Percentiles rank a stretch among this genome's conserved stretches.
Conservation (phyloP, 176 grass and related monocot genomes). For the Luzula sylvatica region DNA sequence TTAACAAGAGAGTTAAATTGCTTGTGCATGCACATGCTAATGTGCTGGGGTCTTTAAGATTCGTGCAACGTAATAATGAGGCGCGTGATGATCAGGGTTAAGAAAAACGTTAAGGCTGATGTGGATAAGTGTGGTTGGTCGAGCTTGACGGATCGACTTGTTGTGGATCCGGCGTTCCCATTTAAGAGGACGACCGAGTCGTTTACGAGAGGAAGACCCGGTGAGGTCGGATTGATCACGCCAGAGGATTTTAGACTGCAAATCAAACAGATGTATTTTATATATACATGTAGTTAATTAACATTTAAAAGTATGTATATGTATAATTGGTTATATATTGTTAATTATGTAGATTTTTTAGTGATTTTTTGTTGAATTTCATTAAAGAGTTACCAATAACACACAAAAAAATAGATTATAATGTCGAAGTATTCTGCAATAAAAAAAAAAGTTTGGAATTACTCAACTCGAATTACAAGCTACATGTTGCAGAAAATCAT, state of each 20-base stretch:
- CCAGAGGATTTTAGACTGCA: conserved; percentile 54
- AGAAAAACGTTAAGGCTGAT: not conserved
- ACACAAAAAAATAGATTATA: too few relatives aligned
- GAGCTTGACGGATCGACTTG: not conserved
- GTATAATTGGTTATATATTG: too few relatives aligned
- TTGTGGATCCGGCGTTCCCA: not conserved
- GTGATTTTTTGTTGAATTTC: too few relatives aligned
- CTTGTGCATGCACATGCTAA: conserved; percentile 1
- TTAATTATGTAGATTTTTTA: too few relatives aligned
- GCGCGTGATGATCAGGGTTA: conserved; percentile 6
- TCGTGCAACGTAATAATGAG: conserved; percentile 7
- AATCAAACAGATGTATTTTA: conserved; percentile 3
- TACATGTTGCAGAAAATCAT: too few relatives aligned
- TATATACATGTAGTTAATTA: too few relatives aligned
- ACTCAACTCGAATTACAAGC: too few relatives aligned
- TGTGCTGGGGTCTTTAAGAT: conserved; percentile 9
- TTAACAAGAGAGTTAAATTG: not conserved
- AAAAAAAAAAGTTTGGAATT: too few relatives aligned
- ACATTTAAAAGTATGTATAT: too few relatives aligned
- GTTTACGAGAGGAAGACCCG: conserved; percentile 40
- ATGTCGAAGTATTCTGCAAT: too few relatives aligned
- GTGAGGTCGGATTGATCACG: conserved; percentile 17
- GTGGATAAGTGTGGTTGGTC: not conserved
- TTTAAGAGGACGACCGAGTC: conserved; percentile 34
- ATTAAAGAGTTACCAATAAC: too few relatives aligned